Conservation (phyloP, 148 eudicot species). For the Rheum nobile region DNA sequence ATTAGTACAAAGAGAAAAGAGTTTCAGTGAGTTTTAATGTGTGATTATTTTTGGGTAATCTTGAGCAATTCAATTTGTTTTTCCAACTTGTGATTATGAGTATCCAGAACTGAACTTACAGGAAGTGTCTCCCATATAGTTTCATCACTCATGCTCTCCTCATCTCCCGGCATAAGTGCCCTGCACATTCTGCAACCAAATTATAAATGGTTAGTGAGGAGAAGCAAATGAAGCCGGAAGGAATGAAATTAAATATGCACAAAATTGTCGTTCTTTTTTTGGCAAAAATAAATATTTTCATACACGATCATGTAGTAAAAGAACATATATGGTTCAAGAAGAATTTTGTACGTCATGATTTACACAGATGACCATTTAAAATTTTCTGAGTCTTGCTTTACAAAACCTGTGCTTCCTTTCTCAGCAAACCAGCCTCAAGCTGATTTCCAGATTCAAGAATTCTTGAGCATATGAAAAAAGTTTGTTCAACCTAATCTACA, state of each 20-base stretch:
- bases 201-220: not conserved
- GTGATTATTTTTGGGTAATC: not conserved
- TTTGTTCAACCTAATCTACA: not conserved
- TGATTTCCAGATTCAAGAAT: not conserved
- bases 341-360: not conserved
- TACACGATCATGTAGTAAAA: not conserved
- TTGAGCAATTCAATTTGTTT: not conserved
- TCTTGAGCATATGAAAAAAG: not conserved
- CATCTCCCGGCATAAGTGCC: constrained; percentile 91
- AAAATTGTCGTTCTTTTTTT: not conserved
- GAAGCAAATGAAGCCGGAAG: not conserved
- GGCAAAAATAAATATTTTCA: not conserved
- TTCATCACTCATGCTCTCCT: constrained; percentile 84
- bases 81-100: not conserved
- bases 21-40: not conserved
- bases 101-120: constrained; percentile 31
- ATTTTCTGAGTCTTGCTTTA: not conserved
- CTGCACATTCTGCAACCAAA: constrained; percentile 71
- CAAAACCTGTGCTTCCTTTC: not conserved
- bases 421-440: not conserved
- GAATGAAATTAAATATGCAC: not conserved
- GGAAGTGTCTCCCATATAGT: constrained; percentile 99
- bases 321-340: not conserved
- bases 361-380: not conserved
- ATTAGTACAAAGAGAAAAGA: not conserved